Percentiles rank a stretch among this genome's conserved stretches.
phyloP scores from a whole-genome alignment of 345 rosid species.

The Toxicodendron radicans region DNA sequence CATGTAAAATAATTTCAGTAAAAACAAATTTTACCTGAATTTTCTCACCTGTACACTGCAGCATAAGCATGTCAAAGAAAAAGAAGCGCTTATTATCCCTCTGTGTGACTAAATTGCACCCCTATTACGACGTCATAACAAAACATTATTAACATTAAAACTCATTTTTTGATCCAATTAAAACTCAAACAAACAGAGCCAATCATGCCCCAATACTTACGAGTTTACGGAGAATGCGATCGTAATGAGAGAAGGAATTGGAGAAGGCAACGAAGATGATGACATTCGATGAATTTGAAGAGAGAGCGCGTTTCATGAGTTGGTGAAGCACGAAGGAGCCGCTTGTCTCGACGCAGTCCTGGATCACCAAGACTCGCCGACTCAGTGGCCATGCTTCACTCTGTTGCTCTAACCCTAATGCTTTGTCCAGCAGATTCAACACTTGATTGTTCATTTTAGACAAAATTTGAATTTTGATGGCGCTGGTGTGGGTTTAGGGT shows the following conservation, averaged over 20 bases:
- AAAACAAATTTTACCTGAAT: constrained; percentile 37
- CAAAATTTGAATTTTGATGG: too few species aligned
- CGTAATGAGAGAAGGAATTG: constrained; percentile 85
- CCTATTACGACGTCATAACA: constrained; percentile 38
- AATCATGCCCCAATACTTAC: constrained; percentile 25
- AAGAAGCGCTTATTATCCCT: constrained; percentile 57
- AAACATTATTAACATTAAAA: background rate
- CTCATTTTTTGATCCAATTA: background rate
- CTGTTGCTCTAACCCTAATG: constrained; percentile 56
- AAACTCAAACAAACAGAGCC: background rate
- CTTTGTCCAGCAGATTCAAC: constrained; percentile 62
- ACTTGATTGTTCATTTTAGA: constrained; percentile 40
- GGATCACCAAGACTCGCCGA: constrained; percentile 54
- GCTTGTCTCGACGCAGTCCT: constrained; percentile 85
- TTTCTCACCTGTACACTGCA: constrained; percentile 76
- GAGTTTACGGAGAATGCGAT: constrained; percentile 73
- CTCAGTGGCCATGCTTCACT: constrained; percentile 42
- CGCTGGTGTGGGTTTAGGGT: background rate
- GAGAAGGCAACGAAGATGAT: constrained; percentile 77
- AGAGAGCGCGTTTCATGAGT: constrained; percentile 66
- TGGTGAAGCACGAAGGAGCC: constrained; percentile 83
- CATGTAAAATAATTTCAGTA: background rate
- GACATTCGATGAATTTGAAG: constrained; percentile 43
- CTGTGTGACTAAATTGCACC: constrained; percentile 72
- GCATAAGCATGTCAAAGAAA: constrained; percentile 70